Percentiles rank a stretch among this genome's conserved stretches.
phyloP scores from a whole-genome alignment of 2,329 filamentous ascomycete genomes.

The Xylaria sp. region DNA sequence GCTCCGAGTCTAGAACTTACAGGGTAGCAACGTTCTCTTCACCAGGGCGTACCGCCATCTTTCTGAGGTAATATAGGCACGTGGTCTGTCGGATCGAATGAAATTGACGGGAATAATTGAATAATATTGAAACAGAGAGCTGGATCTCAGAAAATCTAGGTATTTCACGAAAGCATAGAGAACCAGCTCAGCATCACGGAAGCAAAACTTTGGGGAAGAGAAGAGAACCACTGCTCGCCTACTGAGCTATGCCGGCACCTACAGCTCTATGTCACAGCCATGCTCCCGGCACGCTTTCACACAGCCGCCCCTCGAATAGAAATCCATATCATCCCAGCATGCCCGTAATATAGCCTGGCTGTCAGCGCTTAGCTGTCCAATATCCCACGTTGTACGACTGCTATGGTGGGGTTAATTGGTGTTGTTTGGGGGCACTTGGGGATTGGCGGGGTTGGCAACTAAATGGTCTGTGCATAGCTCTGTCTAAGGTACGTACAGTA shows the following conservation, averaged over 20 bases:
- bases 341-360: conserved; percentile 12
- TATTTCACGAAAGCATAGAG: conserved; percentile 10
- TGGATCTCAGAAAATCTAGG: conserved; percentile 8
- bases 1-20: conserved; percentile 43
- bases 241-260: neutral
- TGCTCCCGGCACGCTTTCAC: conserved; percentile 2
- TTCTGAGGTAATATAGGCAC: conserved; percentile 9
- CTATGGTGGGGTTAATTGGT: conserved; percentile 36
- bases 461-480: neutral
- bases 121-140: neutral
- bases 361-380: conserved; percentile 40
- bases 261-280: conserved; percentile 15
- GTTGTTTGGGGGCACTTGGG: neutral
- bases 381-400: conserved; percentile 31
- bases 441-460: conserved; percentile 13
- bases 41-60: conserved; percentile 52
- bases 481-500: neutral
- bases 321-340: conserved; percentile 1
- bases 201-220: conserved; percentile 6
- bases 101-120: neutral
- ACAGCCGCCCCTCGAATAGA: conserved; percentile 14
- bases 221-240: neutral
- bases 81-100: neutral
- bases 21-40: conserved; percentile 56
- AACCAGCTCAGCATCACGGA: conserved; percentile 23